Percentiles rank a stretch among this genome's conserved stretches.
These are phyloP conservation scores for Craterostigma plantagineum DNA, from an alignment of 257 asterid genomes.

Conservation along the genomic window DNA sequence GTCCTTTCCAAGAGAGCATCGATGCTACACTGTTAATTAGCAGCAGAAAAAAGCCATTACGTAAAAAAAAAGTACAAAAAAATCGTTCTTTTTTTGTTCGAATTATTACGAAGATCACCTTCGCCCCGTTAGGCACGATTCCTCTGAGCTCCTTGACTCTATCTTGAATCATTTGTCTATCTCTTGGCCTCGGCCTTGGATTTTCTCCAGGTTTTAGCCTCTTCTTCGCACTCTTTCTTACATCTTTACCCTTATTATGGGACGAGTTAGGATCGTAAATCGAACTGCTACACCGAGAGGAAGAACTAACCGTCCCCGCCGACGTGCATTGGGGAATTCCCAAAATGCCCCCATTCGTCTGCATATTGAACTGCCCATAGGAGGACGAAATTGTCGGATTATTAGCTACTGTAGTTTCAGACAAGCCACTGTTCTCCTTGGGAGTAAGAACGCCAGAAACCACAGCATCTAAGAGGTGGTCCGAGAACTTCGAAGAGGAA, in stretches of 20 bases:
- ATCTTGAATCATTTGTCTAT: conserved; percentile 92
- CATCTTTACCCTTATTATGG: conserved; percentile 18
- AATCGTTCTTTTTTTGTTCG: too few species aligned
- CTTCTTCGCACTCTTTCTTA: conserved; percentile 36
- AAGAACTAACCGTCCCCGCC: conserved; percentile 18
- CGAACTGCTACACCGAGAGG: conserved; percentile 34
- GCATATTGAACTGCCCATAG: conserved; percentile 14
- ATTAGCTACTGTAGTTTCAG: conserved; percentile 25
- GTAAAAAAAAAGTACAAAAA: too few species aligned
- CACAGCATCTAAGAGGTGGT: conserved; percentile 56
- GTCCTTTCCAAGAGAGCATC: conserved; percentile 72
- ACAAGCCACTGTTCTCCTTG: conserved; percentile 29
- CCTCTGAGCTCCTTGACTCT: conserved; percentile 75
- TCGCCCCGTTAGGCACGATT: conserved; percentile 63
- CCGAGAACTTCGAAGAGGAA: conserved; percentile 11
- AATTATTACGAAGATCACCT: conserved; percentile 25
- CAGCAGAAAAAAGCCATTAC: conserved; percentile 5
- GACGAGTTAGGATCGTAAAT: conserved; percentile 47
- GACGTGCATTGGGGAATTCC: conserved; percentile 33
- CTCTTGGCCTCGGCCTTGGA: conserved; percentile 73
- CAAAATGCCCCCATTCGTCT: conserved; percentile 29
- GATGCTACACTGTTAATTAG: conserved; percentile 59
- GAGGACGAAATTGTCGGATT: conserved; percentile 27
- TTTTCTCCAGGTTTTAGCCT: conserved; percentile 72
- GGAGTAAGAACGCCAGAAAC: conserved; percentile 27